Conservation (phyloP, 345 rosid species). For the Citrus maxima region DNA sequence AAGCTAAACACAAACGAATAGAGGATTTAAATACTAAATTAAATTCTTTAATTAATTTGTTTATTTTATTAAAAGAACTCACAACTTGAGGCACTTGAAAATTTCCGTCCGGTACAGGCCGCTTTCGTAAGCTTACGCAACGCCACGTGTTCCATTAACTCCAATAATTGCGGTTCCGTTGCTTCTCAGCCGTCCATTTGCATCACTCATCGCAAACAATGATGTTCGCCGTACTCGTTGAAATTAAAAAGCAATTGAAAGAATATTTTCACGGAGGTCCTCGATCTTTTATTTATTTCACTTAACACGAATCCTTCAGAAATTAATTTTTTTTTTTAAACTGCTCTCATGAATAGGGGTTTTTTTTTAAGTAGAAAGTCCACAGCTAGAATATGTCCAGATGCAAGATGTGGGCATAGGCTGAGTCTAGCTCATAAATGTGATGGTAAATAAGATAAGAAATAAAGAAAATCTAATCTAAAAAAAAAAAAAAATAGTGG, state of each 20-base stretch:
- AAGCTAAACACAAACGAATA: too few species aligned
- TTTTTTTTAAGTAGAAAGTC: too few species aligned
- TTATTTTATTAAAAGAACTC: background rate
- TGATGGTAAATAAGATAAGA: too few species aligned
- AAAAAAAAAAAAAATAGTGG: too few species aligned
- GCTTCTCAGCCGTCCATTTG: constrained; percentile 14
- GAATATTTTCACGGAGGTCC: background rate
- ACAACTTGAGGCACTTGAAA: constrained; percentile 16
- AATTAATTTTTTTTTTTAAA: too few species aligned
- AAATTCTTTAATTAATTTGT: too few species aligned
- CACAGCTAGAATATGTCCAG: too few species aligned
- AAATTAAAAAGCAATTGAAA: background rate
- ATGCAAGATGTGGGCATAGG: too few species aligned
- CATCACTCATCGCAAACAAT: background rate
- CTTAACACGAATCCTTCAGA: background rate
- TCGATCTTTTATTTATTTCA: background rate
- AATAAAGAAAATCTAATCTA: too few species aligned
- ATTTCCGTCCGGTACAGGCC: constrained; percentile 4
- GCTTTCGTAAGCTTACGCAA: background rate
- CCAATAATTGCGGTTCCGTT: constrained; percentile 13
- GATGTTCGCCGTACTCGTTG: constrained; percentile 14
- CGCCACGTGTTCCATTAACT: constrained; percentile 5
- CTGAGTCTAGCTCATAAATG: too few species aligned
- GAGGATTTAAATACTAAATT: too few species aligned
- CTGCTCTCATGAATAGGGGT: too few species aligned